These are phyloP conservation scores for Tephrocybe sp. DNA, from an alignment of 768 basidiomycete genomes.

Conservation along the genomic window DNA sequence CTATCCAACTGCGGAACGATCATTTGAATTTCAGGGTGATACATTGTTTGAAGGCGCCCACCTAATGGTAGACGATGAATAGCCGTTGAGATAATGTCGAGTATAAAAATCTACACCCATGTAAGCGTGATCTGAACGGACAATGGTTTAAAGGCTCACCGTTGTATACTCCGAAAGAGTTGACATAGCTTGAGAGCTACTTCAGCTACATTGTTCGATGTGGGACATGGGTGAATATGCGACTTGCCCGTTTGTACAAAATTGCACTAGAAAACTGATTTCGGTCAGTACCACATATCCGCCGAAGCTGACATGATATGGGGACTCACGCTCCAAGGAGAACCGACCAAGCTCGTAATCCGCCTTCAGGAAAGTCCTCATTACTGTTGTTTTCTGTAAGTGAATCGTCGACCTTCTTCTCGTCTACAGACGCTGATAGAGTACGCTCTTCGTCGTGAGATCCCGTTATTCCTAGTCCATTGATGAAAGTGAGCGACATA, in stretches of 20 bases:
- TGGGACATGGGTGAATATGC: not conserved
- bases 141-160: not conserved
- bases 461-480: too few relatives aligned
- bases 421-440: not conserved
- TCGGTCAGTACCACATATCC: not conserved
- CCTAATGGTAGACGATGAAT: constrained; percentile 19
- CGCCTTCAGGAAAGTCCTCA: not conserved
- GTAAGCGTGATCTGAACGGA: too few relatives aligned
- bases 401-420: not conserved
- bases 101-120: constrained; percentile 16
- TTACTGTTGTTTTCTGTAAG: too few relatives aligned
- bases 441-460: not conserved
- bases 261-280: not conserved
- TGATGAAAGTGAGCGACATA: too few relatives aligned
- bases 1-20: constrained; percentile 37
- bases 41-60: not conserved
- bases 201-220: not conserved
- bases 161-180: not conserved
- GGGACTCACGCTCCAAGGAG: not conserved
- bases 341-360: not conserved
- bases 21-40: not conserved
- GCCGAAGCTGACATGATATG: not conserved
- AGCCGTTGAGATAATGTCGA: constrained; percentile 20
- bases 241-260: not conserved
- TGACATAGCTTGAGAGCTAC: not conserved